A percentile compares a stretch with the other conserved stretches of the same genome.
Evolutionary conservation across 139 green algal species (phyloP).

Genomic region (Coelastrella sp.): DNA sequence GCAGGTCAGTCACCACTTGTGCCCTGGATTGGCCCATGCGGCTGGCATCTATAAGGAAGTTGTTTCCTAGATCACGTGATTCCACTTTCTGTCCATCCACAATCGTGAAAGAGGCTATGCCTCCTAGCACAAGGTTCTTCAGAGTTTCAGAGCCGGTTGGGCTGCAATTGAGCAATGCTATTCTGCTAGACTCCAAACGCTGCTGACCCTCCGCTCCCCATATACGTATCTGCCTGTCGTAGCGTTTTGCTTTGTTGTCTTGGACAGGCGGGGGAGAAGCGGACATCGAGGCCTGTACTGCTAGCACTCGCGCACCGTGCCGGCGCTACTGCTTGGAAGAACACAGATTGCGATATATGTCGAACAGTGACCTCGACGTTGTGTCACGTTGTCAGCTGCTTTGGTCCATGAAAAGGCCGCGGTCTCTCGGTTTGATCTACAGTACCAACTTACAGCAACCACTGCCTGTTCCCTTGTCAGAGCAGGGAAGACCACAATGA

Average conservation of each 20-base stretch:
- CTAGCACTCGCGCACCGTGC: neutral
- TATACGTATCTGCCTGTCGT: constrained; percentile 91
- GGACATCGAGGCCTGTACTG: neutral
- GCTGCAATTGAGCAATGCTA: constrained; percentile 81
- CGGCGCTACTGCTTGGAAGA: too few relatives aligned
- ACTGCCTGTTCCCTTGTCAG: neutral
- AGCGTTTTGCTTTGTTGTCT: constrained; percentile 69
- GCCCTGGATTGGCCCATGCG: constrained; percentile 78
- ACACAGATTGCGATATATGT: neutral
- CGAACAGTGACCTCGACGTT: too few relatives aligned
- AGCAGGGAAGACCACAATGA: neutral
- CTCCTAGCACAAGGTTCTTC: constrained; percentile 98
- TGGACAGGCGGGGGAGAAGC: neutral
- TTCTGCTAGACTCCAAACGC: constrained; percentile 71
- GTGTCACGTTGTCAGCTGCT: too few relatives aligned
- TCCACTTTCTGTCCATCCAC: constrained; percentile 86
- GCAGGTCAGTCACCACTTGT: constrained; percentile 71
- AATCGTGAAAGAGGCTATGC: constrained; percentile 95
- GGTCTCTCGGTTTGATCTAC: neutral
- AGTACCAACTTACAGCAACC: neutral
- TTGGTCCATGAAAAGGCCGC: too few relatives aligned
- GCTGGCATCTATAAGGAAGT: constrained; percentile 86
- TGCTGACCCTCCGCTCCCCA: constrained; percentile 90
- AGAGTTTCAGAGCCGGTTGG: constrained; percentile 90
- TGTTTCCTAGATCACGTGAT: constrained; percentile 92